phyloP scores from a whole-genome alignment of 768 basidiomycete genomes.

The Tricholoma sp. region DNA sequence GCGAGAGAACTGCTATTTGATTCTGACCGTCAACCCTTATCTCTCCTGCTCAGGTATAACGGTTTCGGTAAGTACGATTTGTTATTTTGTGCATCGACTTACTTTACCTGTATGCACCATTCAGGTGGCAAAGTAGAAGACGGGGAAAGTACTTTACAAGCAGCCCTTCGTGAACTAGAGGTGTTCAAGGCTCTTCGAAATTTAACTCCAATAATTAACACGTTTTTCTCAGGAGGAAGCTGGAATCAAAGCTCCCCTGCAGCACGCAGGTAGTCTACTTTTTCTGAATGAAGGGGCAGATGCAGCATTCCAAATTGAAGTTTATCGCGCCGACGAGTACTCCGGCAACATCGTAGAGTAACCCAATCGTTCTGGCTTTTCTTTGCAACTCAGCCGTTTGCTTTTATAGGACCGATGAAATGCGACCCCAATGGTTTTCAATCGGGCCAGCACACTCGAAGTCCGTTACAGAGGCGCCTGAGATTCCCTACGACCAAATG shows the following conservation, averaged over 20 bases:
- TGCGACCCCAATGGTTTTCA: constrained; percentile 80
- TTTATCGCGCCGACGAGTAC: constrained; percentile 63
- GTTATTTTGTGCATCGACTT: background rate
- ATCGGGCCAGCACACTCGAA: constrained; percentile 14
- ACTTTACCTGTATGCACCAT: background rate
- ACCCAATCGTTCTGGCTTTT: constrained; percentile 2
- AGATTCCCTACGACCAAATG: constrained; percentile 58
- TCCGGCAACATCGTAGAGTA: constrained; percentile 64
- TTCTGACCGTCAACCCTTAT: background rate
- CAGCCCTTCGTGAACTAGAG: constrained; percentile 72
- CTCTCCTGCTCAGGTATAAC: constrained; percentile 53
- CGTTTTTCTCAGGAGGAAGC: constrained; percentile 65
- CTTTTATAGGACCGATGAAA: constrained; percentile 72
- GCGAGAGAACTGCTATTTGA: constrained; percentile 13
- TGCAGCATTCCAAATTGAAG: constrained; percentile 65
- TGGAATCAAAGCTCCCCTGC: constrained; percentile 62
- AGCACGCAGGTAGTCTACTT: constrained; percentile 58
- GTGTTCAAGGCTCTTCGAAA: constrained; percentile 23
- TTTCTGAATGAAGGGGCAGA: constrained; percentile 52
- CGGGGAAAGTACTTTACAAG: constrained; percentile 61
- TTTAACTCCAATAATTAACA: background rate
- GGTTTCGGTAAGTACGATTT: constrained; percentile 56
- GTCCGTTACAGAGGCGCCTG: constrained; percentile 14
- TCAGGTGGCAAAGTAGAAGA: constrained; percentile 74
- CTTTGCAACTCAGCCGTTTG: background rate